Base-by-base conservation (phyloP, 768 basidiomycete genomes). In the Termitomyces sp. region DNA sequence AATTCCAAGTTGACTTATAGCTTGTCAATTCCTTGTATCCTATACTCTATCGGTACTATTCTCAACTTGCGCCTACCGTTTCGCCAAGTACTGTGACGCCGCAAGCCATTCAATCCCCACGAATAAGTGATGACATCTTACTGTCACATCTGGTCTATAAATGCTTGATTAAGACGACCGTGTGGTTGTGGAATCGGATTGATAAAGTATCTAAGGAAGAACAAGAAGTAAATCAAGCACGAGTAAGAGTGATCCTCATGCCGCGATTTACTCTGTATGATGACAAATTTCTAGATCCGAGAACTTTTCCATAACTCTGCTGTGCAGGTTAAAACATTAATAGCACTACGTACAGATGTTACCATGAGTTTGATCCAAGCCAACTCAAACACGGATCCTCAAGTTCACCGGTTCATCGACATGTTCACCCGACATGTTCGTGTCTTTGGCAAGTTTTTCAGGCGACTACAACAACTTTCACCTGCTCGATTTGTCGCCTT, bases 381-480 rank as follows among this genome's bases (percentile, higher is more conserved):
- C 21, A 56, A 53, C 43, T 21, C 55, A 19, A 56, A 25, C 17
- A 43, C 58, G 31, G 73, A 77, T 60, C 68, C 75, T 21, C 71
- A 75, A 10, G 63, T 75, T 6, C 63, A 71, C 9, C 77, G 73
- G 40, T 78, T 82, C 4, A 68, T 90, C 29, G 77, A 84, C 41
- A 68, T 80, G 35, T 70, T 93, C 29, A 87, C 87, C 8, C 82
- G 82, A 47, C 90, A 92, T 63, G 74, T 90, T 29, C 81, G 81
- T 42, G 67, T 82, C 32, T 86, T 91, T 63, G 92, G 91, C 14
- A 93, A 92, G 69, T 85, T 88, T 64, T 93, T 92, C 74, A 78
- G 89, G 45, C 79, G 87, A 32, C 65, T 92, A 61, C 87, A 92
- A 60, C 84, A 88, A 63, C 76, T 87, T 19, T 76, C 80, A 10